A percentile compares a stretch with the other conserved stretches of the same genome.
These are phyloP conservation scores for Plasmopara muralis DNA, from an alignment of 352 stramenopile genomes.

Conservation along the genomic window DNA sequence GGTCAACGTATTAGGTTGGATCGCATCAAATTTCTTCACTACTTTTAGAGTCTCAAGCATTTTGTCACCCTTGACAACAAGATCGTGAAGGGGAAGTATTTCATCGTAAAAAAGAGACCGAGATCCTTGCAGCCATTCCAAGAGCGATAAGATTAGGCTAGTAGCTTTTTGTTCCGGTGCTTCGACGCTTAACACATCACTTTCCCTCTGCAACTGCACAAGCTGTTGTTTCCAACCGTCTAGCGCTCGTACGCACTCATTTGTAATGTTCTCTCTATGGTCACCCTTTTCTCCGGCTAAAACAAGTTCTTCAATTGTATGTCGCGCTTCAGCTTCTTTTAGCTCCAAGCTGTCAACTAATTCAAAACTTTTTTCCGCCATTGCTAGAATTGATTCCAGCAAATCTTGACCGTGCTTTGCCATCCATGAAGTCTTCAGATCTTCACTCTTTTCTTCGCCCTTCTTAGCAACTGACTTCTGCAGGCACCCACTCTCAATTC, in stretches of 20 bases:
- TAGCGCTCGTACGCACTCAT: conserved; percentile 67
- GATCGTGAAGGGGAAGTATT: conserved; percentile 47
- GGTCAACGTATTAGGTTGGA: conserved; percentile 31
- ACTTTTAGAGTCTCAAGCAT: conserved; percentile 30
- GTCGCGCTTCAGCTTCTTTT: conserved; percentile 52
- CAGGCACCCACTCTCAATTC: conserved; percentile 66
- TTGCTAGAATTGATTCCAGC: conserved; percentile 48
- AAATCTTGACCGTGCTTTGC: conserved; percentile 30
- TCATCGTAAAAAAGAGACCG: conserved; percentile 80
- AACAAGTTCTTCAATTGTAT: conserved; percentile 56
- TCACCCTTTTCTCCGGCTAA: conserved; percentile 26
- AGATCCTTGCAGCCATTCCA: conserved; percentile 73
- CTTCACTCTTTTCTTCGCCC: conserved; percentile 18
- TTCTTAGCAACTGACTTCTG: conserved; percentile 33
- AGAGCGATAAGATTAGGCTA: conserved; percentile 41
- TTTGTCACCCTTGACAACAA: conserved; percentile 45
- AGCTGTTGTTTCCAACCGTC: conserved; percentile 66
- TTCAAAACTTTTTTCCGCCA: conserved; percentile 61
- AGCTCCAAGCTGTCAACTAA: conserved; percentile 58
- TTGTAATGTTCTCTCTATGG: conserved; percentile 29
- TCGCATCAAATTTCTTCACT: conserved; percentile 11
- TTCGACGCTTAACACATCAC: conserved; percentile 58
- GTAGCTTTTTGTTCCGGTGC: conserved; percentile 51
- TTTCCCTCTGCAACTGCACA: conserved; percentile 46
- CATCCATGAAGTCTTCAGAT: conserved; percentile 19